These are phyloP conservation scores for Hibiscus mutabilis DNA, from an alignment of 345 rosid genomes.

Conservation along the genomic window DNA sequence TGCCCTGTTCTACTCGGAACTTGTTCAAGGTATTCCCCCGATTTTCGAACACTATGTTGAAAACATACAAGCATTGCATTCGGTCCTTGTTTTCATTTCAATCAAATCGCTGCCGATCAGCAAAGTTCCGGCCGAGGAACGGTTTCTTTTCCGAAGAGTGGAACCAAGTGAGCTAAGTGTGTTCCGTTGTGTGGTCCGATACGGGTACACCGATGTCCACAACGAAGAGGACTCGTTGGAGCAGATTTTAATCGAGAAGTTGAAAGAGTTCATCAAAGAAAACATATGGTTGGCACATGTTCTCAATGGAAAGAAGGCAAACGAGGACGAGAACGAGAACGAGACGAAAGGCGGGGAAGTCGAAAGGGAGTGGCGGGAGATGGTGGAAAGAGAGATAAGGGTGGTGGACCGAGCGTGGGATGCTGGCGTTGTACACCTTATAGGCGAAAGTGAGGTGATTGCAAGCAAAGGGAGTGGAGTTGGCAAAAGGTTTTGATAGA, in stretches of 20 bases:
- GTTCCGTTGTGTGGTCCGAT: conserved; percentile 39
- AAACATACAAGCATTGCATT: conserved; percentile 35
- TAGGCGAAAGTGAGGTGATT: conserved; percentile 40
- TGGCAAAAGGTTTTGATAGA: conserved; percentile 34
- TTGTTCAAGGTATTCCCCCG: conserved; percentile 38
- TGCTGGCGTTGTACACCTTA: conserved; percentile 38
- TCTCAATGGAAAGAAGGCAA: too few species aligned
- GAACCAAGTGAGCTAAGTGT: conserved; percentile 23
- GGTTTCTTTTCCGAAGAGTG: conserved; percentile 35
- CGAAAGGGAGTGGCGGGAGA: too few species aligned
- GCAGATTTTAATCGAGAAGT: conserved; percentile 17
- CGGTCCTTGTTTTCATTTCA: conserved; percentile 36
- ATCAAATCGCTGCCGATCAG: conserved; percentile 36
- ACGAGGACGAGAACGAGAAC: neutral
- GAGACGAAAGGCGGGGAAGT: neutral
- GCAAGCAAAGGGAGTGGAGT: conserved; percentile 32
- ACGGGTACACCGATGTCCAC: conserved; percentile 34
- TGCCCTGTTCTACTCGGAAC: conserved; percentile 42
- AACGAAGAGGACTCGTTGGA: conserved; percentile 31
- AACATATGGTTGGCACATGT: conserved; percentile 9
- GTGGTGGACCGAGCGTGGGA: conserved; percentile 30
- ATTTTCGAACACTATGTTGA: conserved; percentile 38
- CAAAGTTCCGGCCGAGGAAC: conserved; percentile 29
- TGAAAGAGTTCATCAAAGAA: conserved; percentile 29
- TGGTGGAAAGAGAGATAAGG: neutral